Percentiles rank a stretch among this genome's conserved stretches.
phyloP scores from a whole-genome alignment of 75 land plant species.

The Selaginella moellendorffii region DNA sequence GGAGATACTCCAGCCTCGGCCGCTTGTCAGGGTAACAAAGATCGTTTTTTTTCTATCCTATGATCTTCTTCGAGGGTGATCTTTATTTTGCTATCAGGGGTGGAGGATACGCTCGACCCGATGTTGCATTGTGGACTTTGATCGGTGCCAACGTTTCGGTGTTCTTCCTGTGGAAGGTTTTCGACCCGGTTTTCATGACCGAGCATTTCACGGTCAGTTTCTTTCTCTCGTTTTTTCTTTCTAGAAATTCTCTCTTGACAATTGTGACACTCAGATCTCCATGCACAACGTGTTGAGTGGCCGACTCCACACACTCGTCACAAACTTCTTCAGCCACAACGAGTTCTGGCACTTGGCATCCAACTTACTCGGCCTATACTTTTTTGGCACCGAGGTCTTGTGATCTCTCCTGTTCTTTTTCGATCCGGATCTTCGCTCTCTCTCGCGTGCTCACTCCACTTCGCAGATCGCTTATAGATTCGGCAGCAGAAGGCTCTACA shows the following conservation, averaged over 20 bases:
- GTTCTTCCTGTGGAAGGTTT: constrained; percentile 39
- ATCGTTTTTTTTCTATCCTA: background rate
- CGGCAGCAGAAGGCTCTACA: constrained; percentile 56
- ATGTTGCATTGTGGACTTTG: constrained; percentile 30
- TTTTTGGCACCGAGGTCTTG: constrained; percentile 55
- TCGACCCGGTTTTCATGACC: constrained; percentile 39
- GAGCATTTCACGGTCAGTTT: constrained; percentile 42
- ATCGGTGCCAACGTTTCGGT: constrained; percentile 49
- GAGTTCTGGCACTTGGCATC: constrained; percentile 36
- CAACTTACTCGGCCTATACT: constrained; percentile 85
- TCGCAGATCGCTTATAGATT: constrained; percentile 43
- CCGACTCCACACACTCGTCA: constrained; percentile 64
- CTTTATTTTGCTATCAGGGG: background rate
- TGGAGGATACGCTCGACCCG: background rate
- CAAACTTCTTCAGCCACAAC: constrained; percentile 69
- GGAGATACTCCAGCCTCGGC: background rate
- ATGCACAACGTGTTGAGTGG: constrained; percentile 44
- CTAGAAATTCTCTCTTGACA: background rate
- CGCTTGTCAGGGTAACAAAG: background rate
- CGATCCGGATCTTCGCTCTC: no score
- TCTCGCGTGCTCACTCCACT: no score
- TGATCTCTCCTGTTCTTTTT: background rate
- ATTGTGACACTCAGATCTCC: constrained; percentile 33
- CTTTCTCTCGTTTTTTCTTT: background rate
- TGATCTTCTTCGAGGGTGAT: background rate